Evolutionary conservation across 225 moss, liverwort and hornwort species (phyloP).

Genomic region (Anthoceros angustus): DNA sequence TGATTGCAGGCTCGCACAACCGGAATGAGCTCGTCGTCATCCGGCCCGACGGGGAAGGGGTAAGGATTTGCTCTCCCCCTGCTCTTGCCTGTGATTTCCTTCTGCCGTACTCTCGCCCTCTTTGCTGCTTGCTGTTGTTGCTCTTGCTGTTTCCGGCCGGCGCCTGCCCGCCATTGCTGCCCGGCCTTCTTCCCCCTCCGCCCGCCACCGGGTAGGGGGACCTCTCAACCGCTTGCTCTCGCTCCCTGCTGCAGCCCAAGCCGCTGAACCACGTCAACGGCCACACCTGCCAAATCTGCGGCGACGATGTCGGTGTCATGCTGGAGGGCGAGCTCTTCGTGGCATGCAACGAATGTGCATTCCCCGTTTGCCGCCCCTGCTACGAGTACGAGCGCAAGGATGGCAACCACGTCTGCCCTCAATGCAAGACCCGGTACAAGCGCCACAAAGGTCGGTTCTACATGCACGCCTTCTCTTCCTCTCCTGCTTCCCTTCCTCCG

Average conservation of each 20-base stretch:
- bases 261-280: slow-evolving; percentile 51
- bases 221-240: background rate
- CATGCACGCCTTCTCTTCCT: background rate
- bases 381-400: slow-evolving; percentile 88
- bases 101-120: background rate
- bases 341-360: slow-evolving; percentile 70
- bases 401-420: slow-evolving; percentile 74
- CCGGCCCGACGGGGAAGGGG: slow-evolving; percentile 33
- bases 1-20: slow-evolving; percentile 42
- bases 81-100: background rate
- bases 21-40: slow-evolving; percentile 44
- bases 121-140: background rate
- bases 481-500: background rate
- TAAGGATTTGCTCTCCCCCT: slow-evolving; percentile 5
- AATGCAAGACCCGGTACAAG: slow-evolving; percentile 67
- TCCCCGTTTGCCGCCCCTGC: slow-evolving; percentile 81
- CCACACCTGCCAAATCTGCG: slow-evolving; percentile 68
- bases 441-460: slow-evolving; percentile 53
- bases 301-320: slow-evolving; percentile 55
- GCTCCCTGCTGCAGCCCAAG: slow-evolving; percentile 23
- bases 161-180: no score
- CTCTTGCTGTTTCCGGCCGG: no score
- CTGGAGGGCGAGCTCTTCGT: slow-evolving; percentile 64
- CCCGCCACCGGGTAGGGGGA: background rate
- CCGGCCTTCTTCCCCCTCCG: background rate